Evolutionary conservation across 2,329 filamentous ascomycete species (phyloP).

Genomic region (Neonectria hederae): DNA sequence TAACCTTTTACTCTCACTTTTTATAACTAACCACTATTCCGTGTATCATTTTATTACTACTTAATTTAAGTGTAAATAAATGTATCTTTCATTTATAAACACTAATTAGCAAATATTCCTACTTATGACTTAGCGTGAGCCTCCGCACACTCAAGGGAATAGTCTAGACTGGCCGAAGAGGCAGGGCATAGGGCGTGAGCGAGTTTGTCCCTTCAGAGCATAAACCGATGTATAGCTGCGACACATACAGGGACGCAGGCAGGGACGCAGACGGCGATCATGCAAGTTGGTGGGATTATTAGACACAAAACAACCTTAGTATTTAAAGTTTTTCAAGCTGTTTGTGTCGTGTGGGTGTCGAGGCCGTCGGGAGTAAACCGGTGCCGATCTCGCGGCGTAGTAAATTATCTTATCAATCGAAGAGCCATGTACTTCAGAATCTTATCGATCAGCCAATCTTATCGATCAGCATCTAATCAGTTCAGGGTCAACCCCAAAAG

Average conservation of each 20-base stretch:
- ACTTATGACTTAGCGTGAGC: no score
- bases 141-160: no score
- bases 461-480: conserved; percentile 25
- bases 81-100: no score
- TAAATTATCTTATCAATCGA: conserved; percentile 28
- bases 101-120: no score
- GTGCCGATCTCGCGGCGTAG: background rate
- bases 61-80: no score
- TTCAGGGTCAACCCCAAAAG: conserved; percentile 1
- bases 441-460: conserved; percentile 32
- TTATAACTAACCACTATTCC: no score
- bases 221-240: background rate
- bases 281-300: conserved; percentile 3
- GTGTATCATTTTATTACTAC: no score
- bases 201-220: background rate
- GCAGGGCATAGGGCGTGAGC: background rate
- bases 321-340: background rate
- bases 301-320: conserved; percentile 3
- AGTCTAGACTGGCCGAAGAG: background rate
- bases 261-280: background rate
- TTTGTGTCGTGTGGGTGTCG: background rate
- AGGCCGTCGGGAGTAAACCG: background rate
- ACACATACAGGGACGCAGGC: background rate
- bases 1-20: no score
- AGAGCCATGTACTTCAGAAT: conserved; percentile 8